Evolutionary conservation across 305 asterid genomes (phyloP), one percentile per base, ranked within the genome.

Genomic region (Ruellia speciosa): DNA sequence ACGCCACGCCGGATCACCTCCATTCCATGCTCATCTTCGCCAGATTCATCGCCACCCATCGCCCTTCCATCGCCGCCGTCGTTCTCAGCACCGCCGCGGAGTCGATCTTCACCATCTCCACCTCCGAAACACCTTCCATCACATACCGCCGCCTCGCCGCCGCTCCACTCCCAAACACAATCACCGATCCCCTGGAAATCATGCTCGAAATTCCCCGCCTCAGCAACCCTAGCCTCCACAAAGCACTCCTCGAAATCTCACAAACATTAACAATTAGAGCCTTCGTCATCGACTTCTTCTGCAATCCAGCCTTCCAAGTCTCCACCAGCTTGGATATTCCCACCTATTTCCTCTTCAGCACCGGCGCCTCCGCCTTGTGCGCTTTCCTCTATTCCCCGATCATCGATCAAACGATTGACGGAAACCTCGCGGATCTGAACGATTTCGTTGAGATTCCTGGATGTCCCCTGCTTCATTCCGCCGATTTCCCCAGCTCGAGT

Each of bases 211-310:
- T 76, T 61, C 66, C 81, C 3, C 78, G 79, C 28, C 73, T 82
- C 46, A 55, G 50, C 52, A 73, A 71, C 66, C 73, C 81, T 0
- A 56, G 7, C 14, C 58, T 75, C 6, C 66, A 31, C 55, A 14
- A 46, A 4, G 72, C 74, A 50, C 79, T 79, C 6, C 46, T 52
- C 48, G 61, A 77, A 31, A 72, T 77, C 49, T 66, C 81, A 2
- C 45, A 41, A 18, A 65, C 53, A 31, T 63, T 72, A 0, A 66
- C 14, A 12, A 50, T 81, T 49, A 37, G 14, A 18, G 83, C 81
- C 0, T 56, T 82, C 11, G 60, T 82, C 0, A 68, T 79, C 4
- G 83, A 76, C 49, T 66, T 70, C 70, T 74, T 82, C 66, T 79
- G 83, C 72, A 72, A 69, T 2, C 3, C 81, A 0, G 78, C 81